Base-by-base conservation (phyloP, 2,329 filamentous ascomycete species). In the Cladosporium phlei region DNA sequence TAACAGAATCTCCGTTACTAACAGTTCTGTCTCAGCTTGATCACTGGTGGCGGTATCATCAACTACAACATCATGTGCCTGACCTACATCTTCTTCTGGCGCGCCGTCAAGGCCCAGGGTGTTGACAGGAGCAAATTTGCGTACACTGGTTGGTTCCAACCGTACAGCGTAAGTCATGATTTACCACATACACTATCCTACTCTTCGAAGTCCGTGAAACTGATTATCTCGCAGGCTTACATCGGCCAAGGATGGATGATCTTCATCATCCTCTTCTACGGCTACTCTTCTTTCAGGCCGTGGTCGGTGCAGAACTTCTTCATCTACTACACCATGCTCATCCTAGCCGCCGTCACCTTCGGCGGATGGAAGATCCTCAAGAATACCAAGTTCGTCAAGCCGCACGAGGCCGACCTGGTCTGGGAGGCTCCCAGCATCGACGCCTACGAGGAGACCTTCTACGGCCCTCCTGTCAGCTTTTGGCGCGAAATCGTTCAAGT, bases 321-420 rank as follows among this genome's bases (percentile, higher is more conserved):
- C 63, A 59, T 69, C 14, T 76, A 77, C 66, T 81, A 79, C 63
- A 58, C 58, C 25, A 53, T 56, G 52, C 35, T 52, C 11, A 46
- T 55, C 17, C 20, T 58, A 32, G 72, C 74, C 0, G 71, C 74
- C 3, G 55, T 77, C 30, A 62, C 78, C 8, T 85, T 75, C 62
- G 38, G 74, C 34, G 68, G 68, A 57, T 87, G 81, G 81, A 87
- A 87, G 66, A 3, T 86, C 1, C 17, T 81, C 62, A 79, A 84
- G 68, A 69, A 68, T 40, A 86, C 82, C 4, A 73, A 70, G 50
- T 68, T 78, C 45, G 67, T 81, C 12, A 64, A 65, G 2, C 66
- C 80, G 0, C 58, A 66, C 8, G 75, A 85, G 57, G 71, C 72
- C 3, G 80, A 84, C 55, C 67, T 84, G 2, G 66, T 80, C 14